Evolutionary conservation across 2,329 filamentous ascomycete species (phyloP).

Genomic region (Ceratocystis cubensis): DNA sequence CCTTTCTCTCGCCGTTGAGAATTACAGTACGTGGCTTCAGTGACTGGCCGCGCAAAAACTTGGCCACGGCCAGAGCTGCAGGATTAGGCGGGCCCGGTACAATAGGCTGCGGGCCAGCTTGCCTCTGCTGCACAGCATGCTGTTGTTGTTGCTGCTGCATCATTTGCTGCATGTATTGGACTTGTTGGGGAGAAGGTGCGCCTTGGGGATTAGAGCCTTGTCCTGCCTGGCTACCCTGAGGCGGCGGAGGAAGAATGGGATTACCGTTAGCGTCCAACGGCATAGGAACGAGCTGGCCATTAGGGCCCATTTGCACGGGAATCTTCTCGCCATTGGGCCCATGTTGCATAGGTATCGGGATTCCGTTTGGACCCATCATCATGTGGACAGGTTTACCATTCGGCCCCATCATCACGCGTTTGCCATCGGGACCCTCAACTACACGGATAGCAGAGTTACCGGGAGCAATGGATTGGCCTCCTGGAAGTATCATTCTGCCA

Average conservation of each 20-base stretch:
- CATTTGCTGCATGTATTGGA: slow-evolving; percentile 12
- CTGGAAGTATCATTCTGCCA: slow-evolving; percentile 3
- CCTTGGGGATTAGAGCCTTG: not conserved
- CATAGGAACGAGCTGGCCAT: slow-evolving; percentile 9
- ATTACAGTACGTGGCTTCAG: slow-evolving; percentile 86
- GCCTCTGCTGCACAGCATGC: slow-evolving; percentile 26
- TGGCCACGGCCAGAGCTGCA: slow-evolving; percentile 74
- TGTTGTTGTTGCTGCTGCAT: slow-evolving; percentile 24
- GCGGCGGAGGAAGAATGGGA: slow-evolving; percentile 3
- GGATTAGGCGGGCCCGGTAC: slow-evolving; percentile 74
- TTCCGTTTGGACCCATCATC: slow-evolving; percentile 8
- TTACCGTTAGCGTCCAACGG: not conserved
- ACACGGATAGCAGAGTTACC: not conserved
- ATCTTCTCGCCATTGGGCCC: slow-evolving; percentile 1
- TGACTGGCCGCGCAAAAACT: slow-evolving; percentile 72
- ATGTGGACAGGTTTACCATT: slow-evolving; percentile 11
- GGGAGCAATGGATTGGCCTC: too few species aligned
- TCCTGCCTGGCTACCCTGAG: slow-evolving; percentile 8
- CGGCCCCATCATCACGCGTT: slow-evolving; percentile 6
- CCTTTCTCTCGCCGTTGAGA: slow-evolving; percentile 88
- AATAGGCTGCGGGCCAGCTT: slow-evolving; percentile 49
- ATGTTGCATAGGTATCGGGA: slow-evolving; percentile 1
- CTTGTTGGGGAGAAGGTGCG: slow-evolving; percentile 2
- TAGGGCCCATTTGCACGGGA: slow-evolving; percentile 12
- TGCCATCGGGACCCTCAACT: slow-evolving; percentile 15